Base-by-base conservation (phyloP, 2,329 filamentous ascomycete genomes). In the Nemania diffusa region DNA sequence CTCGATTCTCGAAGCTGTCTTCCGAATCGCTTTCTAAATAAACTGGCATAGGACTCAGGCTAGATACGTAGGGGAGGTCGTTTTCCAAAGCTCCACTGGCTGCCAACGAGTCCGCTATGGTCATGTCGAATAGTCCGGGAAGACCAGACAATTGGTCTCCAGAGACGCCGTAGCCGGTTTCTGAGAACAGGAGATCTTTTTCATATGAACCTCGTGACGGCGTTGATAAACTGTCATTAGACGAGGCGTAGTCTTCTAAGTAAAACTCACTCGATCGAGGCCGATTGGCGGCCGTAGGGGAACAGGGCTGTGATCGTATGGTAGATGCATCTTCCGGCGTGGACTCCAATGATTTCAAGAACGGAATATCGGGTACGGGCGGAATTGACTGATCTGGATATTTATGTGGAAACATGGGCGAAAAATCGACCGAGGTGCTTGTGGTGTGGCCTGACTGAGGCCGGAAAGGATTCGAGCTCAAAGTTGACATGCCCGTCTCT, bases 401-500 rank as follows among this genome's bases (percentile, higher is more conserved):
- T 2, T 65, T 22, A 20, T 65, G 62, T 8, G 73, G 71, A n/a
- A 69, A 61, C 22, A 66, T 62, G 34, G 75, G 72, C 2, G 72
- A 64, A 22, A 81, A 69, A 68, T 84, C 82, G 46, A 85, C 73
- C 0, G 83, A 84, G 0, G 83, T 85, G 29, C 79, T 80, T 8
- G 80, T 78, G 0, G 83, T 84, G 62, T 83, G 81, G 26, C 77
- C 79, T 1, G 83, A 84, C 29, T 78, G 77, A 0, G 82, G 80
- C 1, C 81, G 73, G n/a, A 79, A 80, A 3, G 75, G 75, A 52
- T 80, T 81, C 15, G 82, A 83, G 60, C 80, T 80, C 26, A 76
- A 72, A 57, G 79, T 82, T 3, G 81, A 82, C 15, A 77, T 79
- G 55, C 78, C 80, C 3, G 82, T 81, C 8, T 80, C 76, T 0